Conservation (phyloP, 2,329 filamentous ascomycete genomes). For the Curvularia hawaiiensis region DNA sequence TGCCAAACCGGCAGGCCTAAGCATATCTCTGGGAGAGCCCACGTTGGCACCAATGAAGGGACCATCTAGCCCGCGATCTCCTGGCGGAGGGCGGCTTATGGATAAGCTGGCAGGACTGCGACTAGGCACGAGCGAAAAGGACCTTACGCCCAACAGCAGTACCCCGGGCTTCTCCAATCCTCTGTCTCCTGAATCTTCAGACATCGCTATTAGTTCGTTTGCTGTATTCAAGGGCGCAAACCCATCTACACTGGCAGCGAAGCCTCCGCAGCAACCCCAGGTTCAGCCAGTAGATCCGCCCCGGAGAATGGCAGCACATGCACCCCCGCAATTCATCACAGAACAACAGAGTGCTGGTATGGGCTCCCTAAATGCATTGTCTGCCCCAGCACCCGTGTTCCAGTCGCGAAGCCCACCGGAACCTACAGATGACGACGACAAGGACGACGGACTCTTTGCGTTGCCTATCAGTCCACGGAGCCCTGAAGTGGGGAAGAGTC, state of each 20-base stretch:
- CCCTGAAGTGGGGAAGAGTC: constrained; percentile 83
- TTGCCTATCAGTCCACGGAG: constrained; percentile 84
- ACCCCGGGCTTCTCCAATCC: constrained; percentile 49
- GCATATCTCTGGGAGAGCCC: constrained; percentile 43
- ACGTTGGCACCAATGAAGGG: constrained; percentile 55
- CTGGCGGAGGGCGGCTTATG: constrained; percentile 70
- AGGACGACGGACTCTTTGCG: constrained; percentile 84
- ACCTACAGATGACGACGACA: constrained; percentile 54
- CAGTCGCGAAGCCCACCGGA: constrained; percentile 38
- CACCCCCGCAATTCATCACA: constrained; percentile 47
- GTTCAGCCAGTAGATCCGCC: constrained; percentile 29
- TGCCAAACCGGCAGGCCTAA: constrained; percentile 50
- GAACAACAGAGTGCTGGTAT: constrained; percentile 50
- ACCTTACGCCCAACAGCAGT: constrained; percentile 58
- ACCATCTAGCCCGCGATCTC: constrained; percentile 64
- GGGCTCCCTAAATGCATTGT: constrained; percentile 54
- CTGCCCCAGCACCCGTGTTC: constrained; percentile 37
- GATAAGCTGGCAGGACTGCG: constrained; percentile 83
- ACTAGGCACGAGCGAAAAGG: constrained; percentile 72
- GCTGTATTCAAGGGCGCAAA: constrained; percentile 61
- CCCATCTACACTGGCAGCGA: constrained; percentile 49
- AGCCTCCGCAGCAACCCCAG: constrained; percentile 47
- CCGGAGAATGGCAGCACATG: constrained; percentile 41
- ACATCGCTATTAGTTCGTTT: constrained; percentile 66
- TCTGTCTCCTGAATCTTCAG: constrained; percentile 66